Base-by-base conservation (phyloP, 371 early-diverging fungal species). In the Mucor velutinosus region DNA sequence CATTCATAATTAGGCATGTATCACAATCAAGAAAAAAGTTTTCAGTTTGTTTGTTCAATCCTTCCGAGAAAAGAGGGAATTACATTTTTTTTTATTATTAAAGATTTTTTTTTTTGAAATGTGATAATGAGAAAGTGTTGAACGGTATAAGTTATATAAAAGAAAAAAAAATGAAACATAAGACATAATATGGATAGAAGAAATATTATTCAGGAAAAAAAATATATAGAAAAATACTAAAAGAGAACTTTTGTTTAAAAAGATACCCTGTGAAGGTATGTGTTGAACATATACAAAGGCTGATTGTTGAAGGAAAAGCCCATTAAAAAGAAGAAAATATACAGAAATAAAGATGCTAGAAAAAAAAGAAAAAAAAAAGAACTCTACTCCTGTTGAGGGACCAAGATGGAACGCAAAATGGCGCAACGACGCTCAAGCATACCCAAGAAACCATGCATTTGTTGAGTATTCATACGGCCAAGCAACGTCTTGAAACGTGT, bases 361-460 rank as follows among this genome's bases (percentile, higher is more conserved):
- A 23, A 30, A 30, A 49, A 37, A 43, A 58, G 41, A 39, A 55
- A 35, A 58, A 41, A 39, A 39, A 39, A 29, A 17, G 6, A 57
- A 15, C 29, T 56, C 49, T 58, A 45, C 63, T 56, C 67, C 65
- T 70, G 64, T 39, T 64, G 67, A 65, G 71, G 67, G 43, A 70
- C 41, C 43, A 74, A 66, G 45, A 76, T 66, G 17, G 76, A 76
- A n/a, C 76, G 70, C 30, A 77, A 65, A 27, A 77, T 77, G 10
- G 70, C 62, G 58, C 78, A 77, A 30, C 85, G 81, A 61, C 76
- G 77, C 73, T 84, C 85, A n/a, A 84, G 76, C 72, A 84, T 76
- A 61, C 73, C 70, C 62, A 84, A 72, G 67, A 84, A 84, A 19
- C 79, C 79, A 67, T 82, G 81, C 85, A 84, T 84, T 70, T 84